phyloP scores from a whole-genome alignment of 2,329 filamentous ascomycete species.

The Arthroderma sp. region DNA sequence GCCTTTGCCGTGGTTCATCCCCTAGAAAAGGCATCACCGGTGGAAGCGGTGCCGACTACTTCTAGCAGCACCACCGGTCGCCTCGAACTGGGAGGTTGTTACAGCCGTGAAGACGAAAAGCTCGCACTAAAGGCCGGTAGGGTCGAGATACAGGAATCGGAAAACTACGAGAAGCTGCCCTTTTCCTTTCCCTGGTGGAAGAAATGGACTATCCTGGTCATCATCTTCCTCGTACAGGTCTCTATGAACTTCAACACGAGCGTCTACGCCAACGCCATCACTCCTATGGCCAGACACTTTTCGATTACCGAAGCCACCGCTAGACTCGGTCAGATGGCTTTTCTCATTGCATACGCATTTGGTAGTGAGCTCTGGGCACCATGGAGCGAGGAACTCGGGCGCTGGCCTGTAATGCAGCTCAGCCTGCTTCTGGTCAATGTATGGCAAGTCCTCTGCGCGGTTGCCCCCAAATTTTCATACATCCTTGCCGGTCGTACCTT shows the following conservation, averaged over 20 bases:
- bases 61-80: background rate
- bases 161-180: conserved; percentile 54
- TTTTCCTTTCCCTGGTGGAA: conserved; percentile 49
- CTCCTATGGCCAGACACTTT: conserved; percentile 53
- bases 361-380: conserved; percentile 81
- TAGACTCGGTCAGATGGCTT: conserved; percentile 61
- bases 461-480: conserved; percentile 59
- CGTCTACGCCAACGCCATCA: conserved; percentile 56
- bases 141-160: conserved; percentile 36
- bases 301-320: conserved; percentile 54
- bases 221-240: conserved; percentile 59
- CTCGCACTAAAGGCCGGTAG: background rate
- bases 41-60: background rate
- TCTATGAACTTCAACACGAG: conserved; percentile 71
- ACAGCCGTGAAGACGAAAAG: background rate
- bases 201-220: conserved; percentile 57
- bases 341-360: conserved; percentile 67
- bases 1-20: too few species aligned
- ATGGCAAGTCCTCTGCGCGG: conserved; percentile 58
- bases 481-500: conserved; percentile 58
- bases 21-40: too few species aligned
- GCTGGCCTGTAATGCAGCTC: conserved; percentile 61
- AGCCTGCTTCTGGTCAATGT: conserved; percentile 64
- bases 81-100: too few species aligned
- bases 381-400: conserved; percentile 70